Percentiles rank a stretch among this genome's conserved stretches.
Evolutionary conservation across 2,329 filamentous ascomycete species (phyloP).

Genomic region (Microdochium paspali): DNA sequence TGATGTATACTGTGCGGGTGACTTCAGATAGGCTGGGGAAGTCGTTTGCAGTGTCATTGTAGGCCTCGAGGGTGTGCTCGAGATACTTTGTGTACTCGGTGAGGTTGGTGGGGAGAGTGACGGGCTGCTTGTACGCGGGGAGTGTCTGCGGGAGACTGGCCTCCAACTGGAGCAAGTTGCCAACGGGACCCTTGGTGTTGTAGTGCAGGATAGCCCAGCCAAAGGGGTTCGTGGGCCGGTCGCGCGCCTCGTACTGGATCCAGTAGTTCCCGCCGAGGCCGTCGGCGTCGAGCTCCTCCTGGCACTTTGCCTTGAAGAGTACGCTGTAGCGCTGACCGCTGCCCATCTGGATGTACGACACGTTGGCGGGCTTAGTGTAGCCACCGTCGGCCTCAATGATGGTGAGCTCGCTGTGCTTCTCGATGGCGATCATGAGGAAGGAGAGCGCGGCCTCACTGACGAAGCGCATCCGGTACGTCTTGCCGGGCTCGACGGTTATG

Average conservation of each 20-base stretch:
- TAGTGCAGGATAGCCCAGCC: slow-evolving; percentile 42
- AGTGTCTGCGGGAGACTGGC: slow-evolving; percentile 9
- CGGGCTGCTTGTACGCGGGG: slow-evolving; percentile 15
- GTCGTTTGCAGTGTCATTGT: slow-evolving; percentile 14
- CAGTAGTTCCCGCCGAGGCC: slow-evolving; percentile 25
- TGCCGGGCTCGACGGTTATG: slow-evolving; percentile 49
- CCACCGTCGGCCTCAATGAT: slow-evolving; percentile 52
- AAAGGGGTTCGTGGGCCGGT: slow-evolving; percentile 31
- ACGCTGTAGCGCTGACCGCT: slow-evolving; percentile 52
- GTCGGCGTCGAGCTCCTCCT: slow-evolving; percentile 27
- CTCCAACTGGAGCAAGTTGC: background rate
- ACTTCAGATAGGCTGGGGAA: slow-evolving; percentile 35
- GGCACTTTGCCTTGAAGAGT: slow-evolving; percentile 42
- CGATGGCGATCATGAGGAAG: slow-evolving; percentile 42
- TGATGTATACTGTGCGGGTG: slow-evolving; percentile 37
- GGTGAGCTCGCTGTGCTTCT: slow-evolving; percentile 43
- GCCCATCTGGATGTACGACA: slow-evolving; percentile 42
- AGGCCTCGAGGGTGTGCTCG: slow-evolving; percentile 34
- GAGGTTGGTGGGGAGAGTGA: slow-evolving; percentile 23
- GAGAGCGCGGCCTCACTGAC: slow-evolving; percentile 48
- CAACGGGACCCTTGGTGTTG: slow-evolving; percentile 6
- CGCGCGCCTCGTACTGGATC: slow-evolving; percentile 39
- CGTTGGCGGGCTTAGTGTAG: slow-evolving; percentile 38
- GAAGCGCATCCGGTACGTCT: slow-evolving; percentile 52
- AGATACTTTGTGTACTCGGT: slow-evolving; percentile 25